A percentile compares a stretch with the other conserved stretches of the same genome.
Evolutionary conservation across 495 filamentous ascomycete species (phyloP).

Genomic region (Aspergillus carlsbadensis): DNA sequence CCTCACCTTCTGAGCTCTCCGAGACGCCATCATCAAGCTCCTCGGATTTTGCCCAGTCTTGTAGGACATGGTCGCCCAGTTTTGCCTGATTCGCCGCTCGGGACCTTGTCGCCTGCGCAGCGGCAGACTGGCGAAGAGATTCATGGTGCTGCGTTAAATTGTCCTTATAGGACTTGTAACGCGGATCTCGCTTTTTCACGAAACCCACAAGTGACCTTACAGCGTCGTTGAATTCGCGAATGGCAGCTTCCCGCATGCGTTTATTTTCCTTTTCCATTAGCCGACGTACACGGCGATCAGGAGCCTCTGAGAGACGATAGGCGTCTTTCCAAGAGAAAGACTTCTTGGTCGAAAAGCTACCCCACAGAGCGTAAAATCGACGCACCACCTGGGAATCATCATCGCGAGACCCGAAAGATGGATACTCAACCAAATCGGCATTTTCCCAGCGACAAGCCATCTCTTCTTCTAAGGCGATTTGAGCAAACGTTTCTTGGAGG

Average conservation of each 20-base stretch:
- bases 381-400: constrained; percentile 71
- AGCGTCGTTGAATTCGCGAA: constrained; percentile 88
- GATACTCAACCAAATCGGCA: constrained; percentile 60
- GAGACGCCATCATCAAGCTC: constrained; percentile 56
- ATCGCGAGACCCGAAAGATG: constrained; percentile 69
- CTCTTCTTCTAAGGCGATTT: constrained; percentile 78
- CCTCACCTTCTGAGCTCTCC: constrained; percentile 52
- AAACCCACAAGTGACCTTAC: constrained; percentile 86
- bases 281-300: constrained; percentile 78
- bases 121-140: constrained; percentile 70
- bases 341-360: constrained; percentile 78
- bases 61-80: constrained; percentile 61
- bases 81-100: constrained; percentile 79
- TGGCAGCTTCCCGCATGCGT: constrained; percentile 74
- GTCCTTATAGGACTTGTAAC: constrained; percentile 67
- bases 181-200: constrained; percentile 88
- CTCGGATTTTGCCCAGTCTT: constrained; percentile 73
- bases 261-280: constrained; percentile 96
- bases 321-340: constrained; percentile 85
- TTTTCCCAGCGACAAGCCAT: constrained; percentile 68
- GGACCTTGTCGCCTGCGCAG: constrained; percentile 80
- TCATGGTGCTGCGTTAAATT: constrained; percentile 80
- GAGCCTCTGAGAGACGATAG: constrained; percentile 79
- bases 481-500: constrained; percentile 70
- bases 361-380: constrained; percentile 82